These are phyloP conservation scores for Salix udensis DNA, from an alignment of 345 rosid genomes.

Conservation along the genomic window DNA sequence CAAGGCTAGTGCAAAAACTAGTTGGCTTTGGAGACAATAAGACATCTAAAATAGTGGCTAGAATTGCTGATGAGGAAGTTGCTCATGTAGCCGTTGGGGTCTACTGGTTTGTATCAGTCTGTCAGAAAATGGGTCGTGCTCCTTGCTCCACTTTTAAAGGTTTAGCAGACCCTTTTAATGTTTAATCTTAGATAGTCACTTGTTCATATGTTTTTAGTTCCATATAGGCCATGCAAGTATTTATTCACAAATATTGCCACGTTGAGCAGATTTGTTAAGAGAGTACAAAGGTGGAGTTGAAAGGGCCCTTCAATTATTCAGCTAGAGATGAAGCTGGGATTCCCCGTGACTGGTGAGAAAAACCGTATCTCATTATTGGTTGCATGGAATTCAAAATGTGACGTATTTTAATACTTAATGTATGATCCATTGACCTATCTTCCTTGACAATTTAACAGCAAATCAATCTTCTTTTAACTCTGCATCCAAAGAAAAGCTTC, in stretches of 20 bases:
- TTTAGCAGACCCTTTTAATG: conserved; percentile 12
- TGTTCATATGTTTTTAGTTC: not conserved
- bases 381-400: not conserved
- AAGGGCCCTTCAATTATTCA: conserved; percentile 87
- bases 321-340: conserved; percentile 92
- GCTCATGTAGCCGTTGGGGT: conserved; percentile 97
- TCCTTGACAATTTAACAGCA: not conserved
- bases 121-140: conserved; percentile 56
- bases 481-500: not conserved
- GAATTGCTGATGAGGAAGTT: conserved; percentile 83
- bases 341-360: conserved; percentile 76
- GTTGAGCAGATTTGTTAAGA: conserved; percentile 50
- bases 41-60: conserved; percentile 69
- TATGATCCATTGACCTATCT: not conserved
- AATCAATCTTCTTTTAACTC: not conserved
- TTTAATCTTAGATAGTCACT: not conserved
- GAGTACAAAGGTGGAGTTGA: conserved; percentile 77
- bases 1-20: conserved; percentile 77
- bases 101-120: conserved; percentile 70
- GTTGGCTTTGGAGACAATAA: conserved; percentile 76
- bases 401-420: not conserved
- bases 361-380: not conserved
- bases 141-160: conserved; percentile 91
- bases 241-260: conserved; percentile 9
- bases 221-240: not conserved